These are phyloP conservation scores for Chamaecyparis obtusa DNA, from an alignment of 75 land plant species.

Conservation along the genomic window DNA sequence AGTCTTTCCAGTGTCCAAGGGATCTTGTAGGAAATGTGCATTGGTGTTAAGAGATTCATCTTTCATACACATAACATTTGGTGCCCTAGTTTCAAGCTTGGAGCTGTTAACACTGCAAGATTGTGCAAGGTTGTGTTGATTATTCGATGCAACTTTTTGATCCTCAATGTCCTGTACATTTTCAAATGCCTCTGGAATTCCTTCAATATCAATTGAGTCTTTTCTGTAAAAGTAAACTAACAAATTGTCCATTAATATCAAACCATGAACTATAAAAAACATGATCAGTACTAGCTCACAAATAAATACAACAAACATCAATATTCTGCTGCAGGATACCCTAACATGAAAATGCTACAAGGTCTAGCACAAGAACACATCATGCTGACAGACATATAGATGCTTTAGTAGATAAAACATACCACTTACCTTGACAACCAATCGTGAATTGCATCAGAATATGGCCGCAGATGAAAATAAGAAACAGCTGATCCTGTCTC, in stretches of 20 bases:
- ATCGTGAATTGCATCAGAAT: conserved; percentile 20
- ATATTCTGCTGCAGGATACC: background rate
- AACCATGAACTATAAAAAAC: background rate
- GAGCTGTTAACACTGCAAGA: background rate
- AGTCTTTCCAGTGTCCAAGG: background rate
- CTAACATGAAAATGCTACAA: background rate
- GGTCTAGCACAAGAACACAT: background rate
- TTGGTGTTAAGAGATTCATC: background rate
- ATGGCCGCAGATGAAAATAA: conserved; percentile 49
- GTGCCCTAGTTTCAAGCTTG: background rate
- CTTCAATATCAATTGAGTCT: background rate
- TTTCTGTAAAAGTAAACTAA: background rate
- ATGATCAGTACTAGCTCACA: background rate
- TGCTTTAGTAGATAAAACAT: background rate
- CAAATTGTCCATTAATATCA: background rate
- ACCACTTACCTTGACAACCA: conserved; percentile 41
- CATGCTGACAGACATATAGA: background rate
- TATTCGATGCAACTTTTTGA: background rate
- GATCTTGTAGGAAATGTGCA: background rate
- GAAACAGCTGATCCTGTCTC: conserved; percentile 23
- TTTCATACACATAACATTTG: background rate
- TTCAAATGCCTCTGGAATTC: background rate
- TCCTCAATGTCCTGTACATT: background rate
- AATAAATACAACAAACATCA: background rate
- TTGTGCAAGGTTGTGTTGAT: background rate